phyloP scores from a whole-genome alignment of 352 stramenopile species.

The Peronosclerospora sorghi region DNA sequence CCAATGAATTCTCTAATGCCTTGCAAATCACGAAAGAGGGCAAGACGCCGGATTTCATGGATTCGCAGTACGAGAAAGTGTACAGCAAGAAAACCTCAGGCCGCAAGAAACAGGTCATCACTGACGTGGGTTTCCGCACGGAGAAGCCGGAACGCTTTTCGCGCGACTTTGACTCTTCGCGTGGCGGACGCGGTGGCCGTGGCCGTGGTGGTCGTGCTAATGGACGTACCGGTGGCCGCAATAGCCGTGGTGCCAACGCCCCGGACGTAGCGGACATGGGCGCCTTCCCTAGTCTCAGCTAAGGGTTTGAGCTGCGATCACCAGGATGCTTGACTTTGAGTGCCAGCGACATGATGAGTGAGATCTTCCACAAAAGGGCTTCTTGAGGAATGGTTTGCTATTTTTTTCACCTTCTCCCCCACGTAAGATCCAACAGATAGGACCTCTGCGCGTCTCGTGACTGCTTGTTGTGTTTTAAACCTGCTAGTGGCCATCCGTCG shows the following conservation, averaged over 20 bases:
- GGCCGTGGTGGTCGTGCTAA: slow-evolving; percentile 47
- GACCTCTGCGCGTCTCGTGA: slow-evolving; percentile 34
- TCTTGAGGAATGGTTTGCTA: slow-evolving; percentile 28
- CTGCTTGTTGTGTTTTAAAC: slow-evolving; percentile 27
- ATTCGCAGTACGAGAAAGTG: slow-evolving; percentile 86
- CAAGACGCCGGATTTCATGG: slow-evolving; percentile 84
- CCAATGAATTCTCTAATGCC: slow-evolving; percentile 81
- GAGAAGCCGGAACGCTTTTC: slow-evolving; percentile 61
- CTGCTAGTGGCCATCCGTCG: slow-evolving; percentile 21
- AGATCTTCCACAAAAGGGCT: slow-evolving; percentile 33
- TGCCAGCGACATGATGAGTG: slow-evolving; percentile 46
- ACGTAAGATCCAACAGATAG: slow-evolving; percentile 56
- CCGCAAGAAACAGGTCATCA: slow-evolving; percentile 89
- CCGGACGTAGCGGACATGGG: slow-evolving; percentile 78
- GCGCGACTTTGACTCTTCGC: slow-evolving; percentile 41
- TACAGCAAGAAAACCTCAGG: slow-evolving; percentile 92
- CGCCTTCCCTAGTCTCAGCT: slow-evolving; percentile 78
- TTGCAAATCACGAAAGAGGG: slow-evolving; percentile 75
- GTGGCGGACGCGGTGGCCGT: slow-evolving; percentile 41
- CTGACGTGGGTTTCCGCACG: slow-evolving; percentile 75
- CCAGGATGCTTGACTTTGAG: slow-evolving; percentile 20
- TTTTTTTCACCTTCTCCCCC: slow-evolving; percentile 46
- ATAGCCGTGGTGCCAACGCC: slow-evolving; percentile 12
- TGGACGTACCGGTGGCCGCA: slow-evolving; percentile 26
- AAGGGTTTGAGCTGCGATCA: slow-evolving; percentile 20